These are phyloP conservation scores for Blastobotrys serpentis DNA, from an alignment of 1,139 yeast genomes.

Conservation along the genomic window DNA sequence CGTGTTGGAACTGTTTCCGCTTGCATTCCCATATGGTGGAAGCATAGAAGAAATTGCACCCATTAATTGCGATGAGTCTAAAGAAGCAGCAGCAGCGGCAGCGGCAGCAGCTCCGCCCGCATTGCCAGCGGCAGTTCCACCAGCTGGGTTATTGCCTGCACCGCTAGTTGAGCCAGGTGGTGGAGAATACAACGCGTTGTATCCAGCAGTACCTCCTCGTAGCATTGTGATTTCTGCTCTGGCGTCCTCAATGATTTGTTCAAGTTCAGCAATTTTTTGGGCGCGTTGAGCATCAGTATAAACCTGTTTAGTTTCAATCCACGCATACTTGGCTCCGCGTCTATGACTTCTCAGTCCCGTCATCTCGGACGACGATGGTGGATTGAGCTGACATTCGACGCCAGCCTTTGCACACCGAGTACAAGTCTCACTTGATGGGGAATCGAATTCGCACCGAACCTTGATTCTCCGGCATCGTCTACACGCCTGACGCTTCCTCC, in stretches of 20 bases:
- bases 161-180: not conserved
- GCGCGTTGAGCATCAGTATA: constrained; percentile 4
- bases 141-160: not conserved
- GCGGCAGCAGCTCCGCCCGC: not conserved
- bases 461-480: constrained; percentile 57
- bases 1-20: not conserved
- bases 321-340: constrained; percentile 10
- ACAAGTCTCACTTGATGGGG: constrained; percentile 49
- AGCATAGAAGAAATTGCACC: constrained; percentile 1
- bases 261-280: constrained; percentile 10
- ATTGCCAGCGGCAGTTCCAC: not conserved
- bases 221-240: constrained; percentile 7
- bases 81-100: not conserved
- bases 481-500: constrained; percentile 54
- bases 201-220: constrained; percentile 6
- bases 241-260: constrained; percentile 10
- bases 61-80: not conserved
- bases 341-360: constrained; percentile 9
- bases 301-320: constrained; percentile 10
- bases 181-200: not conserved
- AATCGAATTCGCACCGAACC: constrained; percentile 54
- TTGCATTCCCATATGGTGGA: not conserved
- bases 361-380: constrained; percentile 8
- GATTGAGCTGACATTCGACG: constrained; percentile 43
- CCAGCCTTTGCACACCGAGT: constrained; percentile 48